phyloP scores from a whole-genome alignment of 1,284 basidiomycete species.

The Gymnopus androsaceus region DNA sequence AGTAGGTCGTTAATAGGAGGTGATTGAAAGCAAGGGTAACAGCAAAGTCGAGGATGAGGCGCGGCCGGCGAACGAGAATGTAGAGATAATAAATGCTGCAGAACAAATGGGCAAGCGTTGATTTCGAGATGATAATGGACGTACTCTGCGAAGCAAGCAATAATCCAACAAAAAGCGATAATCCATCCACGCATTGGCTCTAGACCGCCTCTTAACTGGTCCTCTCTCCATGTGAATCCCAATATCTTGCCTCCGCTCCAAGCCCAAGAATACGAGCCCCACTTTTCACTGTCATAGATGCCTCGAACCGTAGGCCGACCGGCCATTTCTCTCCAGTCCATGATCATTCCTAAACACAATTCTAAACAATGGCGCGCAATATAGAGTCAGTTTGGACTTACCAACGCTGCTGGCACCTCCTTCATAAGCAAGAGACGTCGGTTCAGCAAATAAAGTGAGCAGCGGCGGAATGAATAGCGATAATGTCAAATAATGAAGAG shows the following conservation, averaged over 20 bases:
- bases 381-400: constrained; percentile 32
- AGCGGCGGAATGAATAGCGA: constrained; percentile 83
- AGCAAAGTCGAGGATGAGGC: constrained; percentile 92
- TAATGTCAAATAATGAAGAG: constrained; percentile 89
- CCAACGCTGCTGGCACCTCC: constrained; percentile 85
- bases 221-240: constrained; percentile 52
- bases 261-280: constrained; percentile 66
- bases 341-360: constrained; percentile 70
- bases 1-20: constrained; percentile 89
- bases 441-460: constrained; percentile 74
- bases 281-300: constrained; percentile 61
- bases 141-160: constrained; percentile 80
- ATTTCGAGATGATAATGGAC: constrained; percentile 19
- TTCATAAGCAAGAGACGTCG: constrained; percentile 76
- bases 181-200: constrained; percentile 86
- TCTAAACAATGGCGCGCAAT: neutral
- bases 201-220: constrained; percentile 57
- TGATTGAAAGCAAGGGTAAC: constrained; percentile 90
- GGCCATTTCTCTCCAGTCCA: constrained; percentile 97
- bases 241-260: constrained; percentile 79
- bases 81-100: constrained; percentile 86
- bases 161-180: constrained; percentile 81
- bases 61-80: constrained; percentile 84
- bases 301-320: constrained; percentile 74
- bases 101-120: constrained; percentile 12